These are phyloP conservation scores for Sonneratia caseolaris DNA, from an alignment of 345 rosid species.

Conservation along the genomic window DNA sequence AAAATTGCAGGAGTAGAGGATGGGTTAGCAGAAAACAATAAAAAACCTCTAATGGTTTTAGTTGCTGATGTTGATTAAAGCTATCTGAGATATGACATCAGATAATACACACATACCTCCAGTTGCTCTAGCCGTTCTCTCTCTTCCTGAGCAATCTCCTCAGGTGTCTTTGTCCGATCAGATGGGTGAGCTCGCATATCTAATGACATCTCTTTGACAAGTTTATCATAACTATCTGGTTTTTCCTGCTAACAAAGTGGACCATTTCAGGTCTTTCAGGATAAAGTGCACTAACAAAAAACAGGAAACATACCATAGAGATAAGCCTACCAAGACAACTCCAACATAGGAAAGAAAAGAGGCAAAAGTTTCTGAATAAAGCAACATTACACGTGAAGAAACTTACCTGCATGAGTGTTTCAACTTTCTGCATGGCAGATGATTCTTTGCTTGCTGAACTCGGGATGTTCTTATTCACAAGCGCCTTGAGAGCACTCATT, in stretches of 20 bases:
- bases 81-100: neutral
- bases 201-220: slow-evolving; percentile 42
- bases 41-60: neutral
- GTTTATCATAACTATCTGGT: slow-evolving; percentile 54
- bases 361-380: slow-evolving; percentile 1
- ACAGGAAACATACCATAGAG: neutral
- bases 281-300: neutral
- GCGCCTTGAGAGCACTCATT: slow-evolving; percentile 52
- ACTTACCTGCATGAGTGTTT: slow-evolving; percentile 31
- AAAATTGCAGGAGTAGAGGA: neutral
- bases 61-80: neutral
- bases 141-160: slow-evolving; percentile 93
- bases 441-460: slow-evolving; percentile 23
- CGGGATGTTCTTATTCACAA: slow-evolving; percentile 28
- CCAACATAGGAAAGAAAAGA: neutral
- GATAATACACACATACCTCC: slow-evolving; percentile 48
- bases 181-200: slow-evolving; percentile 78
- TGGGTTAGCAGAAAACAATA: neutral
- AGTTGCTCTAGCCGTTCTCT: slow-evolving; percentile 60
- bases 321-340: no score
- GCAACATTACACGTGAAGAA: neutral
- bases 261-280: neutral
- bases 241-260: slow-evolving; percentile 21
- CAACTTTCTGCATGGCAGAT: slow-evolving; percentile 14
- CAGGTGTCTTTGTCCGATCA: slow-evolving; percentile 81